A percentile compares a stretch with the other conserved stretches of the same genome.
phyloP scores from a whole-genome alignment of 139 green algal species.

The Edaphochlamys debaryana region DNA sequence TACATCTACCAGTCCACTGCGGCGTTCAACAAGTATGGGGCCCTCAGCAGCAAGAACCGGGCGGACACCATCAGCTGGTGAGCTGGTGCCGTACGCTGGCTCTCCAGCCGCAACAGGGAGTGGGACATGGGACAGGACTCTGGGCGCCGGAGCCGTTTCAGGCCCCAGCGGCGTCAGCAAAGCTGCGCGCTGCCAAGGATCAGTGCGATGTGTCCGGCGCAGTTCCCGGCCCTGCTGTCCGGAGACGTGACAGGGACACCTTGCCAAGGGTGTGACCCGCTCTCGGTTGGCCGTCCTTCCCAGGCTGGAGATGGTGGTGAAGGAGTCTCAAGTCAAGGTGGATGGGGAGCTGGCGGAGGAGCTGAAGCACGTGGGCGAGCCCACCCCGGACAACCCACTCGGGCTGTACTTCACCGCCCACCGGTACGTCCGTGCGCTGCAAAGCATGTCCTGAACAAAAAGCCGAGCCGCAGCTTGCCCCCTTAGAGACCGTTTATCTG shows the following conservation, averaged over 20 bases:
- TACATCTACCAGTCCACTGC: conserved; percentile 31
- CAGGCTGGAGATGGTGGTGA: conserved; percentile 60
- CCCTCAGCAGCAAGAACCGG: conserved; percentile 37
- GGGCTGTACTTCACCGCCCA: conserved; percentile 30
- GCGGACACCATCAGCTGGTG: conserved; percentile 45
- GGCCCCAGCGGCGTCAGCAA: too few species aligned
- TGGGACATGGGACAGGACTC: too few species aligned
- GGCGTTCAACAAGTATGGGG: conserved; percentile 23
- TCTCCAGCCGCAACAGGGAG: not conserved
- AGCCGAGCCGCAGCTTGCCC: too few species aligned
- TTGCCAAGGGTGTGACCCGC: too few species aligned
- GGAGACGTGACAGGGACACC: too few species aligned
- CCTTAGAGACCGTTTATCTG: too few species aligned
- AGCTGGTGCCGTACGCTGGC: not conserved
- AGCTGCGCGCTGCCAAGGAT: too few species aligned
- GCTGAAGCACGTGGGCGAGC: conserved; percentile 12
- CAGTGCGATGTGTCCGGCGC: too few species aligned
- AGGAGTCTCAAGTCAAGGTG: conserved; percentile 27
- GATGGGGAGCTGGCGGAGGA: conserved; percentile 9
- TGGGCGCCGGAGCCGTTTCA: too few species aligned
- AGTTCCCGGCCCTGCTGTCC: too few species aligned
- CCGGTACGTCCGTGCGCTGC: conserved; percentile 1
- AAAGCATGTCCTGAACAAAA: too few species aligned
- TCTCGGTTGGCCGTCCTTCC: too few species aligned
- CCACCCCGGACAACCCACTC: conserved; percentile 28